Conservation (phyloP, 169 alveolate genomes). For the Theileria sp. region DNA sequence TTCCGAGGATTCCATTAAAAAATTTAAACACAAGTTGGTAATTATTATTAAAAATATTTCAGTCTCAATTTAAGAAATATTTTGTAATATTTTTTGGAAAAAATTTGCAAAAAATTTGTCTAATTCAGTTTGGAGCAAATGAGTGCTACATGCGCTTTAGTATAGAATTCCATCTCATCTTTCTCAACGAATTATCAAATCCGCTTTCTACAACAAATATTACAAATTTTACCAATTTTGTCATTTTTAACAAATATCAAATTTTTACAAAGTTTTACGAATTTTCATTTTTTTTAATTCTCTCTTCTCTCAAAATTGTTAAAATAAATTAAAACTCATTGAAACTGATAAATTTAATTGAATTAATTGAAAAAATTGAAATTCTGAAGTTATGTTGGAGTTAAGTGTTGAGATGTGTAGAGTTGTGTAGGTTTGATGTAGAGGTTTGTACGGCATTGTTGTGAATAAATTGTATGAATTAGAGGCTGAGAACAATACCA, state of each 20-base stretch:
- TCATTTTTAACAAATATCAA: not conserved
- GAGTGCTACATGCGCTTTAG: conserved; percentile 18
- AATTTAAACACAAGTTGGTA: no score
- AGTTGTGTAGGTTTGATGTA: not conserved
- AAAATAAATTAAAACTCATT: not conserved
- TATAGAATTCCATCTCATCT: not conserved
- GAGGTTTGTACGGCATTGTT: not conserved
- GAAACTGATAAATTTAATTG: not conserved
- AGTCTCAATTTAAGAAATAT: not conserved
- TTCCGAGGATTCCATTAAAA: not conserved
- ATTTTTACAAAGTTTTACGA: no score
- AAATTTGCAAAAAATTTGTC: not conserved
- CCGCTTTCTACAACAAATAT: not conserved
- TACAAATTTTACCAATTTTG: not conserved
- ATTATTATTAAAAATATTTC: not conserved
- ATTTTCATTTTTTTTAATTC: no score
- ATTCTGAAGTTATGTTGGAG: no score
- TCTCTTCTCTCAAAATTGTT: no score
- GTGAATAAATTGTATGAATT: not conserved
- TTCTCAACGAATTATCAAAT: no score
- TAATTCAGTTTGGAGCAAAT: conserved; percentile 4
- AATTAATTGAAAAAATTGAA: not conserved
- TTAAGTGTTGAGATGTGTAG: no score
- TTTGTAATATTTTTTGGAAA: not conserved
- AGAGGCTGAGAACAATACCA: not conserved